phyloP scores from a whole-genome alignment of 208 protist genomes.

The Strigomonas galati region DNA sequence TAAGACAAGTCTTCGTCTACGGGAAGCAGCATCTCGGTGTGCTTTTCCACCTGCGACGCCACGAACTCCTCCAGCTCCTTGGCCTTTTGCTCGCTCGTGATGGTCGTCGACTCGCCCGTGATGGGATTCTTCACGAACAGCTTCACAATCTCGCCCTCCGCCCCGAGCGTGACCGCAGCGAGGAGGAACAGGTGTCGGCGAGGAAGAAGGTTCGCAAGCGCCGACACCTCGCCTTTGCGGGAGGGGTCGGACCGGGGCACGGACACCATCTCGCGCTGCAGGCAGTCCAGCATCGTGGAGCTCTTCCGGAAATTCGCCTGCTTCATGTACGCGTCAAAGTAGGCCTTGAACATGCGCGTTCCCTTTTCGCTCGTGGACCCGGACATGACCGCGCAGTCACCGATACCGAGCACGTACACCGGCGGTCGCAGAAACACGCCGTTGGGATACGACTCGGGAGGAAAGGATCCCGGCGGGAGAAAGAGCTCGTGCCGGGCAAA shows the following conservation, averaged over 20 bases:
- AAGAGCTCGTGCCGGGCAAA: slow-evolving; percentile 86
- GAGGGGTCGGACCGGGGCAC: slow-evolving; percentile 57
- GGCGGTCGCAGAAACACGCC: slow-evolving; percentile 87
- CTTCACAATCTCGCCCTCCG: slow-evolving; percentile 55
- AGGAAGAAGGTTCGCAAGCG: slow-evolving; percentile 82
- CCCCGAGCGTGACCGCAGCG: slow-evolving; percentile 38
- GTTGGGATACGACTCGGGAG: slow-evolving; percentile 47
- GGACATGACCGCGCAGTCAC: slow-evolving; percentile 83
- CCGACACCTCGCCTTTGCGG: slow-evolving; percentile 49
- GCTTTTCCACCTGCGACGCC: slow-evolving; percentile 48
- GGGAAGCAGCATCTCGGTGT: slow-evolving; percentile 79
- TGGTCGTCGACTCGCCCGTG: slow-evolving; percentile 79
- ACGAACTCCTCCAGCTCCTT: slow-evolving; percentile 63
- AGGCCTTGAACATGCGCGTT: slow-evolving; percentile 80
- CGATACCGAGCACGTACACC: slow-evolving; percentile 71
- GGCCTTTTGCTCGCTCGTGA: slow-evolving; percentile 44
- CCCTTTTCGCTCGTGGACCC: slow-evolving; percentile 73
- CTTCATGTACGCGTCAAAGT: slow-evolving; percentile 83
- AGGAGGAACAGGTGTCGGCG: slow-evolving; percentile 85
- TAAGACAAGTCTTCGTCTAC: slow-evolving; percentile 53
- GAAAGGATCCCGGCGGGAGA: slow-evolving; percentile 31
- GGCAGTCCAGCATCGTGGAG: slow-evolving; percentile 68
- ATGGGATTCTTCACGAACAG: slow-evolving; percentile 88
- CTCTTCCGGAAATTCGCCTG: slow-evolving; percentile 85
- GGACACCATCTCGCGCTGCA: slow-evolving; percentile 58